Percentiles rank a stretch among this genome's conserved stretches.
phyloP scores from a whole-genome alignment of 2,329 filamentous ascomycete species.

The Emmonsiellopsis sp. region DNA sequence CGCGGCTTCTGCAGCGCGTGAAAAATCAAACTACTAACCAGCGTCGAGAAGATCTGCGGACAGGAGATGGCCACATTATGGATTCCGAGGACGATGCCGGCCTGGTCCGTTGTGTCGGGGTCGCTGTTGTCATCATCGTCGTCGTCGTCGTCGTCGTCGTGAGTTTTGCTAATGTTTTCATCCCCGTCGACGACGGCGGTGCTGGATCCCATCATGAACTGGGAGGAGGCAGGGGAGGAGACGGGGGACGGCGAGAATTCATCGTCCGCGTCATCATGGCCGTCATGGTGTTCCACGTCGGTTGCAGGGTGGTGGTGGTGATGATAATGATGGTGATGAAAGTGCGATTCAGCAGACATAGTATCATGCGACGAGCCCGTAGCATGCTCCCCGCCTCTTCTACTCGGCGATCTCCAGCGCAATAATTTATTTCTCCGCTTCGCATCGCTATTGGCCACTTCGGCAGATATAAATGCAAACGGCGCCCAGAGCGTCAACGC shows the following conservation, averaged over 20 bases:
- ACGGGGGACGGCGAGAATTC: slow-evolving; percentile 10
- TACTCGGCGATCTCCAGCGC: slow-evolving; percentile 20
- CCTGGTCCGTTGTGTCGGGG: slow-evolving; percentile 56
- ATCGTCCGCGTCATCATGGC: slow-evolving; percentile 18
- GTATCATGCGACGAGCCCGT: slow-evolving; percentile 19
- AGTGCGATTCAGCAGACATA: neutral
- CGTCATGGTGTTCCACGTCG: neutral
- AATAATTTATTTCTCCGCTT: slow-evolving; percentile 31
- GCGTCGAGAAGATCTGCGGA: slow-evolving; percentile 81
- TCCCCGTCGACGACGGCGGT: neutral
- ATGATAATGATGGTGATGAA: neutral
- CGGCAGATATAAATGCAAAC: slow-evolving; percentile 87
- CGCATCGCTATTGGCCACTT: slow-evolving; percentile 75
- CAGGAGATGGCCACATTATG: slow-evolving; percentile 92
- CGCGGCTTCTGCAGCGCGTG: slow-evolving; percentile 77
- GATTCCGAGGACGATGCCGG: slow-evolving; percentile 83
- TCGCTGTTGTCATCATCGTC: slow-evolving; percentile 27
- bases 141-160: slow-evolving; percentile 14
- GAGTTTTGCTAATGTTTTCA: neutral
- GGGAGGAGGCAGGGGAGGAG: neutral
- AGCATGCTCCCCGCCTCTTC: neutral
- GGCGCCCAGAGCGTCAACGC: slow-evolving; percentile 89
- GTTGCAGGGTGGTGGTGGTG: too few relatives aligned
- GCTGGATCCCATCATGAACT: neutral
- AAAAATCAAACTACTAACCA: slow-evolving; percentile 78